These are phyloP conservation scores for Yamadazyma oceani DNA, from an alignment of 1,139 yeast genomes.

Conservation along the genomic window DNA sequence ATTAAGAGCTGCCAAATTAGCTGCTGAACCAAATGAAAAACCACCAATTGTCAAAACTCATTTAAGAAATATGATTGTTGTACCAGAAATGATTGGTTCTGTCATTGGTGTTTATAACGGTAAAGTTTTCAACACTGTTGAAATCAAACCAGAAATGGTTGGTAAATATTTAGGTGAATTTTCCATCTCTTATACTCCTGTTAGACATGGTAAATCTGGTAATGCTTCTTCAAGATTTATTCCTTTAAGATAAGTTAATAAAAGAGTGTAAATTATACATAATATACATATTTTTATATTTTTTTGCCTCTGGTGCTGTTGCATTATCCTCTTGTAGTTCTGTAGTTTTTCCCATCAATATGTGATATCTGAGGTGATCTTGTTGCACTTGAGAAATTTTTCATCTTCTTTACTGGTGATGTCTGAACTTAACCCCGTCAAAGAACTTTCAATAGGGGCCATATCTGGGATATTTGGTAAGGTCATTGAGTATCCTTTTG, in stretches of 20 bases:
- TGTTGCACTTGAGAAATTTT: background rate
- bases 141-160: constrained; percentile 98
- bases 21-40: constrained; percentile 91
- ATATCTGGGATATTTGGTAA: constrained; percentile 82
- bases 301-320: background rate
- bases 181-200: constrained; percentile 99
- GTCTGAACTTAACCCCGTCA: constrained; percentile 20
- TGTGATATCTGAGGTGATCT: too few species aligned
- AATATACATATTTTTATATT: constrained; percentile 3
- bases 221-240: constrained; percentile 85
- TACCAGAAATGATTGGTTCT: constrained; percentile 99
- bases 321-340: too few species aligned
- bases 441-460: constrained; percentile 49
- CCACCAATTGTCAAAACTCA: constrained; percentile 99
- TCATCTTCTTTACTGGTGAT: too few species aligned
- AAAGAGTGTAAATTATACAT: constrained; percentile 11
- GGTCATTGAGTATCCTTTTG: constrained; percentile 86
- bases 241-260: constrained; percentile 47
- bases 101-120: constrained; percentile 99
- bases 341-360: too few species aligned
- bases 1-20: constrained; percentile 96
- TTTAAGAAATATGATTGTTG: constrained; percentile 97
- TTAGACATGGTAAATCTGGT: constrained; percentile 99
- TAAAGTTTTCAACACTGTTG: constrained; percentile 99
- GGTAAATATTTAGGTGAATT: constrained; percentile 99